Conservation (phyloP, 1,284 basidiomycete species). For the Irpex rosettiformis region DNA sequence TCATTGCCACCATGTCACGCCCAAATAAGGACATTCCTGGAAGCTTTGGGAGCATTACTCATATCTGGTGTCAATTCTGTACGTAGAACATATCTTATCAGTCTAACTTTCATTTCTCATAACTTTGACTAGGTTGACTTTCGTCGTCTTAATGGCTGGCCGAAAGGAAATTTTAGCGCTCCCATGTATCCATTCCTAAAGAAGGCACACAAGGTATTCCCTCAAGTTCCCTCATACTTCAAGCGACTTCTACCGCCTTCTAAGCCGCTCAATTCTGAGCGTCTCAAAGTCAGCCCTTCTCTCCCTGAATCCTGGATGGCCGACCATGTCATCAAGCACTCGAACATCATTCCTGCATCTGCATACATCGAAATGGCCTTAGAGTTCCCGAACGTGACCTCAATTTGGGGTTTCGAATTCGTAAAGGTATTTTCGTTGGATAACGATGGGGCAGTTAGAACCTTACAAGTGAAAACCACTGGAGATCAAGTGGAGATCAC, state of each 20-base stretch:
- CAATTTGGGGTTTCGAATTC: conserved; percentile 14
- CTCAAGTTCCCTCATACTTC: conserved; percentile 33
- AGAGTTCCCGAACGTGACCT: conserved; percentile 10
- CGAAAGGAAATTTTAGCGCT: neutral
- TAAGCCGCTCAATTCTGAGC: conserved; percentile 21
- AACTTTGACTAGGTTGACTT: conserved; percentile 21
- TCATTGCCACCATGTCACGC: neutral
- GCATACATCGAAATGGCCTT: conserved; percentile 40
- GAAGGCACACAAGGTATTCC: conserved; percentile 14
- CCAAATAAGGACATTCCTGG: neutral
- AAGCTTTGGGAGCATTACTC: neutral
- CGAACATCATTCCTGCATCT: conserved; percentile 43
- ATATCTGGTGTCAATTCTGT: neutral
- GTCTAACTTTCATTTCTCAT: neutral
- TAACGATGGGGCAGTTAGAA: conserved; percentile 6
- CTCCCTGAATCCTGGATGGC: conserved; percentile 29
- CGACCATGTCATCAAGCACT: conserved; percentile 36
- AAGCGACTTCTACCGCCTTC: conserved; percentile 30
- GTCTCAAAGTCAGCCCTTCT: neutral
- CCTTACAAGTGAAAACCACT: conserved; percentile 11
- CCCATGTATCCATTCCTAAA: conserved; percentile 1
- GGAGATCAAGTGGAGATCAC: conserved; percentile 7
- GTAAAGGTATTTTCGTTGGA: conserved; percentile 12
- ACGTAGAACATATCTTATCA: neutral
- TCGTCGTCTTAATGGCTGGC: conserved; percentile 1